A percentile compares a stretch with the other conserved stretches of the same genome.
These are phyloP conservation scores for Spathaspora gorwiae DNA, from an alignment of 805 yeast genomes.

Conservation along the genomic window DNA sequence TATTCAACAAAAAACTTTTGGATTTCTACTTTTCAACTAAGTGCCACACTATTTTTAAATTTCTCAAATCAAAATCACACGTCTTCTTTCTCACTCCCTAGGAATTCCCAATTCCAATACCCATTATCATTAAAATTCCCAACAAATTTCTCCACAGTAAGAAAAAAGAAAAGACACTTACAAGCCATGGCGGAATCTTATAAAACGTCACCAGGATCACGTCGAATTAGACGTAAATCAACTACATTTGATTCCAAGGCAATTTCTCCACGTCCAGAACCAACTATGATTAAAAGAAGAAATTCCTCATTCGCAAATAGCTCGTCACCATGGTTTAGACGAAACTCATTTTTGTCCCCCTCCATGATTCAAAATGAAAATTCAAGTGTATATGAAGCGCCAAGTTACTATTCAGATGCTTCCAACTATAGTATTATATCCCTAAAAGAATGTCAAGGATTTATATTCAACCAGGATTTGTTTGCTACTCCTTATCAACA, in stretches of 20 bases:
- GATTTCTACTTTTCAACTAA: too few relatives aligned
- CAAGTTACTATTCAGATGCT: conserved; percentile 24
- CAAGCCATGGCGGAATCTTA: conserved; percentile 2
- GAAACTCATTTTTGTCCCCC: conserved; percentile 54
- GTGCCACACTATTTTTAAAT: too few relatives aligned
- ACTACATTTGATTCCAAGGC: not conserved
- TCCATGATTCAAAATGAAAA: conserved; percentile 55
- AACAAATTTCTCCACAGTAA: too few relatives aligned
- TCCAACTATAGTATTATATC: conserved; percentile 35
- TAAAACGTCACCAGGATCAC: not conserved
- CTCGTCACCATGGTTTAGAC: conserved; percentile 50
- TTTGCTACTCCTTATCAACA: conserved; percentile 73
- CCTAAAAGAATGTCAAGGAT: conserved; percentile 65
- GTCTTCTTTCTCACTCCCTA: too few relatives aligned
- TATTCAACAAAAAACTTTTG: too few relatives aligned
- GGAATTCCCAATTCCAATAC: too few relatives aligned
- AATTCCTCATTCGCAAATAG: conserved; percentile 29
- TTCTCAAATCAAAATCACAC: too few relatives aligned
- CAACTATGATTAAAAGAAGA: conserved; percentile 13
- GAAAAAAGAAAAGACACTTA: not conserved
- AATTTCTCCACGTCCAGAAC: conserved; percentile 7
- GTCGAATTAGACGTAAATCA: conserved; percentile 4
- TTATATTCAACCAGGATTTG: conserved; percentile 70
- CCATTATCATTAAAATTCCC: too few relatives aligned
- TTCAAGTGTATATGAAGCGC: conserved; percentile 48